Base-by-base conservation (phyloP, 2,329 filamentous ascomycete species). In the Hypoxylon sp. region DNA sequence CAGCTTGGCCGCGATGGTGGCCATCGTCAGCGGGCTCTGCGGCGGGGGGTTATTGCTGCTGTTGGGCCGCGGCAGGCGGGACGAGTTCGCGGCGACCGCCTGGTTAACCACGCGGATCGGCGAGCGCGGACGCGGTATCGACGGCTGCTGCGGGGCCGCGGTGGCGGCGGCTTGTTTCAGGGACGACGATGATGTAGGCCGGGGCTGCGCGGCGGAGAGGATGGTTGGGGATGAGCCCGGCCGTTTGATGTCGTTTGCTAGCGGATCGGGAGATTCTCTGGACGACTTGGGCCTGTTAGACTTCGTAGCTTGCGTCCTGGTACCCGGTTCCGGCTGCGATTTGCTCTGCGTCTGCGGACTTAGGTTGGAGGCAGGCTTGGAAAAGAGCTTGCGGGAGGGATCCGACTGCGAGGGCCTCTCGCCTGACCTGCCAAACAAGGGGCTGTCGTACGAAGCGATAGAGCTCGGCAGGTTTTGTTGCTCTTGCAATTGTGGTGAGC, bases 1-100 rank as follows among this genome's bases (percentile, higher is more conserved):
- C 0, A 88, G 77, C 71, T 88, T 88, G 23, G 84, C 84, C 0
- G 83, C 82, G 59, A 88, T 88, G 27, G 77, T 80, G 7, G 83
- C 82, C 80, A 87, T 86, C 17, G 81, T 86, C 3, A 87, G 71
- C 0, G 84, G 84, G 23, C 80, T 84, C 61, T 86, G 83, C 45
- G 82, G 79, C 4, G 77, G 73, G 1, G 71, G 69, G 3, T 76
- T 75, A 7, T 63, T 35, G n/a, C 29, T 55, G 20, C 54, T 68
- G 20, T 77, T 76, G 1, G 57, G 67, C 0, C 70, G 72, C 53
- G 55, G 72, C 68, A 58, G 74, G 70, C 40, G 75, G 71, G n/a
- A 78, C 63, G 4, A 71, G 42, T 59, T 49, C 1, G 18, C 8
- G 6, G 9, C 20, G 2, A 45, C 33, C 2, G 45, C 9, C 24